phyloP scores from a whole-genome alignment of 73 alveolate genomes.

The Strombidium stylifer region DNA sequence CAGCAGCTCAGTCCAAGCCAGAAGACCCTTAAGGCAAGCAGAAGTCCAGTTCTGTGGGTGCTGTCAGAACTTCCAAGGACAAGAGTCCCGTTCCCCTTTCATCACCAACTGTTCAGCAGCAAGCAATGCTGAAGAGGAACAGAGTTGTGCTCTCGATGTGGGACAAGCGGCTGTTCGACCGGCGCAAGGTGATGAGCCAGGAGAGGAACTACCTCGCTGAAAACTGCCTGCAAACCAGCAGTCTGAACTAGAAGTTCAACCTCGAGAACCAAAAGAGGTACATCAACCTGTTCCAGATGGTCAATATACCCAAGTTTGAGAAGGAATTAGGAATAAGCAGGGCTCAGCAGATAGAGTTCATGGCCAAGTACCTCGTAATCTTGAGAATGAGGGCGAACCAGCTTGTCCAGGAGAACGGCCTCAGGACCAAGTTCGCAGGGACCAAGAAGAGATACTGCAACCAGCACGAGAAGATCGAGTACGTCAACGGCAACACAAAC shows the following conservation, averaged over 20 bases:
- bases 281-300: not conserved
- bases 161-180: not conserved
- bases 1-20: too few relatives aligned
- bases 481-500: too few relatives aligned
- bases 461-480: too few relatives aligned
- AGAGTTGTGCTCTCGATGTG: not conserved
- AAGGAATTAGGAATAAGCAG: not conserved
- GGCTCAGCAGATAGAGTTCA: not conserved
- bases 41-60: too few relatives aligned
- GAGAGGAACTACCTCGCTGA: not conserved
- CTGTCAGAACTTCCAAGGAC: too few relatives aligned
- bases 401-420: not conserved
- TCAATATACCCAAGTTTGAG: conserved; percentile 4
- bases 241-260: not conserved
- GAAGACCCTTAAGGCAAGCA: too few relatives aligned
- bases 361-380: not conserved
- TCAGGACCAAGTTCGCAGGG: not conserved
- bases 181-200: not conserved
- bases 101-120: too few relatives aligned
- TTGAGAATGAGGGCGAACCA: not conserved
- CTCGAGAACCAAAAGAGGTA: not conserved
- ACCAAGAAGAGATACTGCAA: not conserved
- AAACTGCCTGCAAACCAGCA: not conserved
- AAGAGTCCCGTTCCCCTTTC: too few relatives aligned
- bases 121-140: too few relatives aligned